A percentile compares a stretch with the other conserved stretches of the same genome.
Evolutionary conservation across 352 stramenopile species (phyloP).

Genomic region (Phytophthora agathidicida): DNA sequence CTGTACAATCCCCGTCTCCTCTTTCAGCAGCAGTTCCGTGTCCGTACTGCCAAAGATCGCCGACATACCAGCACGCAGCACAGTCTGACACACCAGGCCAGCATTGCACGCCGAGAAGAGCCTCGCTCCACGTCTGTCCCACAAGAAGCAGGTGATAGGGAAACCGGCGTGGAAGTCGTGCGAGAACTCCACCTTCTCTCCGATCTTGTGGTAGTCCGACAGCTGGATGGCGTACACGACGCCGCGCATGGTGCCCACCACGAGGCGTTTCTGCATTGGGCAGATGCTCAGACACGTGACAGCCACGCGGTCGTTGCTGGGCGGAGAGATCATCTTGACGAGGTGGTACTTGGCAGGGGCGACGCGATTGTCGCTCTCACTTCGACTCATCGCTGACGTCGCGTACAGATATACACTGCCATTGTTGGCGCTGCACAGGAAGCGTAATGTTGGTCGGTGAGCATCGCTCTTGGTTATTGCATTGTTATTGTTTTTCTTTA

Average conservation of each 20-base stretch:
- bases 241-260: slow-evolving; percentile 79
- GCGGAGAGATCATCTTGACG: slow-evolving; percentile 87
- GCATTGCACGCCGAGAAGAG: slow-evolving; percentile 87
- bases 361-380: slow-evolving; percentile 33
- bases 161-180: slow-evolving; percentile 87
- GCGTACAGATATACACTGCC: slow-evolving; percentile 86
- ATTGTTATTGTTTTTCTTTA: no score
- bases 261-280: slow-evolving; percentile 78
- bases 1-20: slow-evolving; percentile 88
- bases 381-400: slow-evolving; percentile 51
- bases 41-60: slow-evolving; percentile 84
- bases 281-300: slow-evolving; percentile 84
- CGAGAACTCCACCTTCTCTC: slow-evolving; percentile 88
- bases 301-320: slow-evolving; percentile 69
- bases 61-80: slow-evolving; percentile 79
- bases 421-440: slow-evolving; percentile 61
- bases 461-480: slow-evolving; percentile 30
- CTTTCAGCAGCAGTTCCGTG: slow-evolving; percentile 86
- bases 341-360: slow-evolving; percentile 70
- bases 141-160: slow-evolving; percentile 82
- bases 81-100: slow-evolving; percentile 79
- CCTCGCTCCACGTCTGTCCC: slow-evolving; percentile 68
- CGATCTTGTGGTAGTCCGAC: slow-evolving; percentile 87
- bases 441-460: slow-evolving; percentile 9
- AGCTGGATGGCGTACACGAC: slow-evolving; percentile 85